Evolutionary conservation across 345 rosid genomes (phyloP).

Genomic region (Gossypium turneri): DNA sequence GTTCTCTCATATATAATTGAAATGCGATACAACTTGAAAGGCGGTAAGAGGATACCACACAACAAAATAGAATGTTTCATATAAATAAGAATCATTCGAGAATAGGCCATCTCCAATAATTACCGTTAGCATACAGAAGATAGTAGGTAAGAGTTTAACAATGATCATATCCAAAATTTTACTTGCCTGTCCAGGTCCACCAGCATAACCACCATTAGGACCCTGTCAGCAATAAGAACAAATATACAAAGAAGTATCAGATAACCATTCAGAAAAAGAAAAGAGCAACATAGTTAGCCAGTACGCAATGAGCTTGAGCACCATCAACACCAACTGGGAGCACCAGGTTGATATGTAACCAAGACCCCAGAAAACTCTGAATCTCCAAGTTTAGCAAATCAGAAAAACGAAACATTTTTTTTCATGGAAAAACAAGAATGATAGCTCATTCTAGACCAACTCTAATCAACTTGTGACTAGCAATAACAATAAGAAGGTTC

Average conservation of each 20-base stretch:
- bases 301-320: neutral
- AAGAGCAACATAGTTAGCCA: neutral
- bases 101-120: neutral
- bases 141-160: neutral
- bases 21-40: neutral
- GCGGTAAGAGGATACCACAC: neutral
- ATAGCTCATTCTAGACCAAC: too few species aligned
- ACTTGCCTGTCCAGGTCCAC: constrained; percentile 99
- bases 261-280: neutral
- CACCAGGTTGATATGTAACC: neutral
- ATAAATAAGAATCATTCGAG: constrained; percentile 4
- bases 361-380: too few species aligned
- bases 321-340: neutral
- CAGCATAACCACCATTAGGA: constrained; percentile 87
- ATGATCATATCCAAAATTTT: constrained; percentile 10
- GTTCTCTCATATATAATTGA: neutral
- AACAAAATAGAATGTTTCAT: neutral
- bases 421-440: too few species aligned
- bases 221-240: constrained; percentile 40
- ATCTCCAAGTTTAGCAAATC: too few species aligned
- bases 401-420: too few species aligned
- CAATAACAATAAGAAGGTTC: too few species aligned
- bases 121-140: constrained; percentile 4
- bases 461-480: too few species aligned
- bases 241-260: neutral